Percentiles rank a stretch among this genome's conserved stretches.
Conservation (phyloP, 192 early-diverging fungal genomes). For the Haplosporangium gracile region DNA sequence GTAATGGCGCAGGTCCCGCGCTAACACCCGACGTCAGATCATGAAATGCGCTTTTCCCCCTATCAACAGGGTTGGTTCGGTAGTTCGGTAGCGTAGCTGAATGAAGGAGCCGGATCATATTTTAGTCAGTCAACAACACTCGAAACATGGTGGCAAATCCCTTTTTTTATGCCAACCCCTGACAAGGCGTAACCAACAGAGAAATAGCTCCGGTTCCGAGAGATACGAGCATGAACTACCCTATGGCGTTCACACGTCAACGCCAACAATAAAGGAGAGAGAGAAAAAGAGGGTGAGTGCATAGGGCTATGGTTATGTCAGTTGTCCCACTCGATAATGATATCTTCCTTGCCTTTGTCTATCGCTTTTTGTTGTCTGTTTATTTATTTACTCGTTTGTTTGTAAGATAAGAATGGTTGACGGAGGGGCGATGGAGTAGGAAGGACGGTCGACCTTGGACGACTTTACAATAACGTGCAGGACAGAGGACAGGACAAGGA, state of each 20-base stretch:
- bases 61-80: not conserved
- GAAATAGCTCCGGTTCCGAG: too few species aligned
- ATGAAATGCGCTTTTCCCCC: not conserved
- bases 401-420: not conserved
- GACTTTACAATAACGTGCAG: not conserved
- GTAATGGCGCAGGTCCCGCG: not conserved
- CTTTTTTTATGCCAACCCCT: too few species aligned
- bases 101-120: not conserved
- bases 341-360: not conserved
- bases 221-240: too few species aligned
- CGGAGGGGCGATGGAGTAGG: not conserved
- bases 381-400: not conserved
- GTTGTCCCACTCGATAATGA: not conserved
- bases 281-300: not conserved
- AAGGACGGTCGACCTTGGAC: not conserved
- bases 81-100: not conserved
- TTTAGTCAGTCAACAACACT: not conserved
- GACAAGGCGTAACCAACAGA: too few species aligned
- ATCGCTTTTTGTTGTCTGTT: not conserved
- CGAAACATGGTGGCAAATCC: too few species aligned
- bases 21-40: not conserved
- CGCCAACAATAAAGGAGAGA: not conserved
- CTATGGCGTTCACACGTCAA: too few species aligned
- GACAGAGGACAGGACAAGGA: too few species aligned
- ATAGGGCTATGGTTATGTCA: not conserved